These are phyloP conservation scores for Gossypium australe DNA, from an alignment of 345 rosid genomes.

Conservation along the genomic window DNA sequence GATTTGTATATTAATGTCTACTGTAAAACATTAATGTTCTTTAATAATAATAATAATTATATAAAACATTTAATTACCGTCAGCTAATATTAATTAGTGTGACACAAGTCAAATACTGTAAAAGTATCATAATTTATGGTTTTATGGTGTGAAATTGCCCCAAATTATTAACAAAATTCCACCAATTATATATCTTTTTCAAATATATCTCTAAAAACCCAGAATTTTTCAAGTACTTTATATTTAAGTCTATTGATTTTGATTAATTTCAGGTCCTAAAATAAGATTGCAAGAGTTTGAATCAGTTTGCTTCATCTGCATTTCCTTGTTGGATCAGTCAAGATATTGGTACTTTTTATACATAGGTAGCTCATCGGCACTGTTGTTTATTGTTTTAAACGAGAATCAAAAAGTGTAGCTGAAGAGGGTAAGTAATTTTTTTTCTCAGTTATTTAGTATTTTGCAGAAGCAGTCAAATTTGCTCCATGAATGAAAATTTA, in stretches of 20 bases:
- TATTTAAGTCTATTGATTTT: not conserved
- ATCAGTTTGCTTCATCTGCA: not conserved
- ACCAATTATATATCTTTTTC: not conserved
- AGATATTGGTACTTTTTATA: not conserved
- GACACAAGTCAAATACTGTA: not conserved
- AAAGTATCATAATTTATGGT: not conserved
- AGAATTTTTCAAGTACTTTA: not conserved
- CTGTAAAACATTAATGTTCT: no score
- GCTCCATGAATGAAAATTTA: not conserved
- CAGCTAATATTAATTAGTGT: no score
- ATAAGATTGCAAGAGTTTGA: conserved; percentile 10
- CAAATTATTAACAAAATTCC: not conserved
- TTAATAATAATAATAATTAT: no score
- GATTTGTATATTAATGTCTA: no score
- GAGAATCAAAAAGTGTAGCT: conserved; percentile 7
- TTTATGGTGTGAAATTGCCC: not conserved
- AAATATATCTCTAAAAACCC: not conserved
- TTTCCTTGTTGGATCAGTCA: conserved; percentile 13
- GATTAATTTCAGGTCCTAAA: conserved; percentile 24
- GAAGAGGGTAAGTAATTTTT: conserved; percentile 30
- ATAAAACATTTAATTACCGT: no score
- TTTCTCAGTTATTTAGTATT: not conserved
- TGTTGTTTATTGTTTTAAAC: conserved; percentile 13
- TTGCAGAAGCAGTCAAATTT: conserved; percentile 15
- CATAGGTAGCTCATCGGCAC: conserved; percentile 17